Conservation (phyloP, 176 grass and related monocot species). For the Lolium rigidum region DNA sequence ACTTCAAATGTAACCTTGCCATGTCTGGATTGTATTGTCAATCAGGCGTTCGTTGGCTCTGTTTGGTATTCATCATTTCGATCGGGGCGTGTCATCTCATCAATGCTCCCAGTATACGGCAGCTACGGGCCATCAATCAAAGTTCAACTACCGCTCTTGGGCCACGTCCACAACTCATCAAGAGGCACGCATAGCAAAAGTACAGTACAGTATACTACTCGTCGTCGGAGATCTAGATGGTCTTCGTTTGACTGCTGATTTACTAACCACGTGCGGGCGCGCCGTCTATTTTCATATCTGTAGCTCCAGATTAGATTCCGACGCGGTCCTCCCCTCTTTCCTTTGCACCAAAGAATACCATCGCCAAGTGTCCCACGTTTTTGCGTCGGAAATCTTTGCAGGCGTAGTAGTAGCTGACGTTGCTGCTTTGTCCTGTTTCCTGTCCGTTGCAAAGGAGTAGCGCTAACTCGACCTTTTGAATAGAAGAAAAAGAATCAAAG, state of each 20-base stretch:
- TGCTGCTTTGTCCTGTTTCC: background rate
- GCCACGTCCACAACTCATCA: background rate
- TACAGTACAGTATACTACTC: too few species aligned
- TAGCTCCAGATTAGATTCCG: background rate
- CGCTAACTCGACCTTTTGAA: background rate
- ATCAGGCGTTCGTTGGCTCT: background rate
- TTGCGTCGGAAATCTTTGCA: background rate
- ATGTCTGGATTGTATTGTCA: background rate
- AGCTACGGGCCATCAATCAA: too few species aligned
- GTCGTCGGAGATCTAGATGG: background rate
- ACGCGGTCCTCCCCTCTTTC: background rate
- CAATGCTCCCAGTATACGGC: too few species aligned
- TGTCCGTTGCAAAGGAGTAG: background rate
- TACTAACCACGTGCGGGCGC: background rate
- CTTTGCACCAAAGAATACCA: background rate
- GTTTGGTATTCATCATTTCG: slow-evolving; percentile 18
- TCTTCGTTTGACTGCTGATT: slow-evolving; percentile 7
- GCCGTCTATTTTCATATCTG: background rate
- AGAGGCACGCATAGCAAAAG: too few species aligned
- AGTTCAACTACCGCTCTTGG: background rate
- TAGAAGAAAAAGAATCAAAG: too few species aligned
- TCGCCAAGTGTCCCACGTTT: background rate
- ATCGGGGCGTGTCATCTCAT: background rate
- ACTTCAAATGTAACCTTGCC: background rate
- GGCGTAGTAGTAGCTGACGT: background rate